Evolutionary conservation across 768 basidiomycete species (phyloP), one percentile per base, ranked within the genome.

Genomic region (Lanmaoa pseudosensibilis): DNA sequence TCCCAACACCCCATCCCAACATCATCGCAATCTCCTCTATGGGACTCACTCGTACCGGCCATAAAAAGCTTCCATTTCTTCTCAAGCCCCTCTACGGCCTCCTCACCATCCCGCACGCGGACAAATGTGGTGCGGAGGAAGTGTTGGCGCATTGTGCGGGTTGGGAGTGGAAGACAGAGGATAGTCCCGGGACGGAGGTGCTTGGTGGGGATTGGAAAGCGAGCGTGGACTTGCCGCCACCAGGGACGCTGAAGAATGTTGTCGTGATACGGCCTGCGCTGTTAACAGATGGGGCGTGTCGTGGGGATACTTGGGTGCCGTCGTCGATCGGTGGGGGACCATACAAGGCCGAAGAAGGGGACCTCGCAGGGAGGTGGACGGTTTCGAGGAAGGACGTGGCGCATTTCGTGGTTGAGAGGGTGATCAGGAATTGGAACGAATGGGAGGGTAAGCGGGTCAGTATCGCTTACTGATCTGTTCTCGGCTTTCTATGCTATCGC

Each of bases 341-440:
- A 0, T 87, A 87, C 66, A 63, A 73, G 21, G 77, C 77, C 11
- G 73, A 69, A 13, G 80, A 76, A 33, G 72, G 66, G 18, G 77
- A 82, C n/a, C 12, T 82, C 12, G 7, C 34, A 4, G 55, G 67
- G 13, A 74, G 73, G 4, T 88, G 77, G 64, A 79, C 78, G n/a
- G 65, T 89, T 4, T 84, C 85, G 37, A 77, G 86, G 63, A 76
- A 73, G 61, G 87, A 89, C 64, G 83, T 85, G 2, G 83, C 81
- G 1, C 84, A 88, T 72, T 88, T 88, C 68, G 63, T 88, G 15
- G 80, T 77, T 4, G 79, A 86, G 46, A 75, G 69, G 0, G 61
- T 78, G 19, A 40, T 76, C 21, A 70, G 72, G 48, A 65, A 77
- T 19, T 86, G 87, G 87, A 65, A 75, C 8, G 73, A 82, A 50